Evolutionary conservation across 257 asterid species (phyloP).

Genomic region (Apocynum venetum): DNA sequence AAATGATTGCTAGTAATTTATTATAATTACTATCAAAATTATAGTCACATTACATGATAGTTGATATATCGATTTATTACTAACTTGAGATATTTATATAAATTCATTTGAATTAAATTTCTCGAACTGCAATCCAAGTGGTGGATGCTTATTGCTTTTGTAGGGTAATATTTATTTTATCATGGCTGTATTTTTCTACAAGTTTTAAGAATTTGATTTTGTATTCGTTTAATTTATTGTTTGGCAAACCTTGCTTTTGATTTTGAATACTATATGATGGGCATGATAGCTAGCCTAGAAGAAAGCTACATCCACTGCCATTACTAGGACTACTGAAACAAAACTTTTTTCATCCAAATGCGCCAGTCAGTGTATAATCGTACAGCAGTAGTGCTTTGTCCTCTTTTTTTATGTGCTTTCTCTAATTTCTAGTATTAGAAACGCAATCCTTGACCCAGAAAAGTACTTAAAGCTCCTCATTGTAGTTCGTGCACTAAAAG

Average conservation of each 20-base stretch:
- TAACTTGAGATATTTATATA: too few species aligned
- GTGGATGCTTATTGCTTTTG: too few species aligned
- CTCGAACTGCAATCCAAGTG: too few species aligned
- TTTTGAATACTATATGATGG: not conserved
- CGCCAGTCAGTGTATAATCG: not conserved
- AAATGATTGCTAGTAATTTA: too few species aligned
- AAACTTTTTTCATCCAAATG: not conserved
- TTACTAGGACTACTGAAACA: not conserved
- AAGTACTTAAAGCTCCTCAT: slow-evolving; percentile 10
- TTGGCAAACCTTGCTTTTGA: not conserved
- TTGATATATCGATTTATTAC: too few species aligned
- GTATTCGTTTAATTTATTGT: too few species aligned
- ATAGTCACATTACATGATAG: too few species aligned
- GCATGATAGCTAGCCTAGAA: not conserved
- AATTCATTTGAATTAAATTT: too few species aligned
- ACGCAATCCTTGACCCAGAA: slow-evolving; percentile 16
- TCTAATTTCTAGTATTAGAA: slow-evolving; percentile 6
- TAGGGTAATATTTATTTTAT: too few species aligned
- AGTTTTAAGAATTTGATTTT: not conserved
- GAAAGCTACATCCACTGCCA: not conserved
- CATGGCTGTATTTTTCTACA: too few species aligned
- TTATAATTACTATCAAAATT: too few species aligned
- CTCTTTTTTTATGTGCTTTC: not conserved
- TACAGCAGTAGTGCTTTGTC: not conserved
- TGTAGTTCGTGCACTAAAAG: slow-evolving; percentile 15